Evolutionary conservation across 257 asterid species (phyloP).

Genomic region (Nicotiana knightiana): DNA sequence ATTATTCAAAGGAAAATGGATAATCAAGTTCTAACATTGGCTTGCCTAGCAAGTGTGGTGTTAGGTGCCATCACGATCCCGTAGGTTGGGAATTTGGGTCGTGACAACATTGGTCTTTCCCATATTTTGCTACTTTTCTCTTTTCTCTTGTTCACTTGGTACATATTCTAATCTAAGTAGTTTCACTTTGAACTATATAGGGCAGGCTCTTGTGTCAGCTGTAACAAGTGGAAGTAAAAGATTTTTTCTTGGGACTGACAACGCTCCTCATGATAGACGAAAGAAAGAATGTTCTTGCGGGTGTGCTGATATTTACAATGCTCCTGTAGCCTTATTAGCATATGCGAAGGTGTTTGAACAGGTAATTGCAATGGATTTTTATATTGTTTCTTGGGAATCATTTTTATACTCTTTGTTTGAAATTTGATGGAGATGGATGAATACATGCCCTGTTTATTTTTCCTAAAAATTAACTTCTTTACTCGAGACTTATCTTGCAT

Average conservation of each 20-base stretch:
- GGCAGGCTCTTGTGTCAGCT: conserved; percentile 79
- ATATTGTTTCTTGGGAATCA: not conserved
- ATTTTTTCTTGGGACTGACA: conserved; percentile 84
- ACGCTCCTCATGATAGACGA: conserved; percentile 88
- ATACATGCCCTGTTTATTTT: too few species aligned
- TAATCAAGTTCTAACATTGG: too few species aligned
- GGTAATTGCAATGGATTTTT: conserved; percentile 31
- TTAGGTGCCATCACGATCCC: too few species aligned
- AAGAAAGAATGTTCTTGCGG: conserved; percentile 78
- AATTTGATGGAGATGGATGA: not conserved
- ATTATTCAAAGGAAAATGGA: too few species aligned
- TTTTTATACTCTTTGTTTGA: not conserved
- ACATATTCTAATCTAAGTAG: not conserved
- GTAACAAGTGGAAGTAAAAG: conserved; percentile 83
- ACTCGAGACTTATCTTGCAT: not conserved
- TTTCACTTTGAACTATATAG: conserved; percentile 24
- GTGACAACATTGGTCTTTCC: not conserved
- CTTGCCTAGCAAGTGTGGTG: too few species aligned
- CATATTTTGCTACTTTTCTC: not conserved
- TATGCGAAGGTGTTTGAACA: conserved; percentile 92
- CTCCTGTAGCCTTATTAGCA: conserved; percentile 86
- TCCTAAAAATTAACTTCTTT: not conserved
- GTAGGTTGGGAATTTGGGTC: too few species aligned
- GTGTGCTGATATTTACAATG: conserved; percentile 88
- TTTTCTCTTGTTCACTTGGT: not conserved